Evolutionary conservation across 306 rosid species (phyloP), one percentile per base, ranked within the genome.

Genomic region (Castanospermum australe): DNA sequence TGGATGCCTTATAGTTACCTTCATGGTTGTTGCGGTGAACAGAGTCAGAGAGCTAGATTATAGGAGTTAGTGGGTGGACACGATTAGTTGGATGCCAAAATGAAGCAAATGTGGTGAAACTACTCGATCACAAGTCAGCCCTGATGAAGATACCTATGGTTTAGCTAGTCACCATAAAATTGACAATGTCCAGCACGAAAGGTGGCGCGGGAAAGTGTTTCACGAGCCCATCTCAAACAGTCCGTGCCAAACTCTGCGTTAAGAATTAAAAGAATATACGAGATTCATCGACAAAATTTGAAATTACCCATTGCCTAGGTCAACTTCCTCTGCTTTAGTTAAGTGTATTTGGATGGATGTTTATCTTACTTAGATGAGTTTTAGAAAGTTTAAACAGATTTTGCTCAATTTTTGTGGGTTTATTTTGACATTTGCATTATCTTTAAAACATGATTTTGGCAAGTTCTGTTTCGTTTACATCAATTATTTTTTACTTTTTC

Each of bases 221-320:
- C 87, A 79, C 81, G 71, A 51, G 78, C 67, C 63, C 48, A 79
- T 68, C 75, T 15, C 50, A 75, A 63, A 79, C 84, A 79, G 82
- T 82, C 60, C 8, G 33, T 73, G 50, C 84, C 84, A 79, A 74
- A 63, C 25, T 82, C 17, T 75, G 64, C 28, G 74, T 69, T 52
- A 75, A 69, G 50, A 54, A 62, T 47, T 15, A 61, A 55, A 48
- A 74, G 84, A 79, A 68, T 74, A 54, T 60, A 50, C 8, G 57
- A 42, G 62, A 25, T 20, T 69, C 67, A 60, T 68, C 12, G 54
- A 51, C 52, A 14, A 28, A 4, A 33, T 80, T 21, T 45, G 66
- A 60, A 14, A 60, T 76, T 44, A 20, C 20, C 32, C 47, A 50
- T 36, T n/a, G 2, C 15, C 4, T 32, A 50, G 64, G 79, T 82